Conservation (phyloP, 2,329 filamentous ascomycete species). For the Botryotinia calthae region DNA sequence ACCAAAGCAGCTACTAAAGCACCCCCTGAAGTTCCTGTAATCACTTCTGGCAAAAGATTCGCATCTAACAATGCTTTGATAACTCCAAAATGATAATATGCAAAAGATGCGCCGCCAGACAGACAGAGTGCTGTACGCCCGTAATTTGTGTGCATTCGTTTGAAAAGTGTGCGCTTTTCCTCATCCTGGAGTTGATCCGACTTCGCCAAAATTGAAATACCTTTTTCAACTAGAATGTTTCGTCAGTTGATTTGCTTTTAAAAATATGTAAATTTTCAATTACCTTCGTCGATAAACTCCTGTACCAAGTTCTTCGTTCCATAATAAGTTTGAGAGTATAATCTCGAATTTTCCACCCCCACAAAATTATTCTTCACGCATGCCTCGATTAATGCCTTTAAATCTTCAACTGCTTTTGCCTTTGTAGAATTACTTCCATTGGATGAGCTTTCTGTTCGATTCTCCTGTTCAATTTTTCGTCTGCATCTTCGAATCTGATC, state of each 20-base stretch:
- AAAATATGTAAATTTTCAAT: constrained; percentile 34
- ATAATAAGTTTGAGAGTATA: constrained; percentile 98
- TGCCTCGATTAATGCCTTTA: constrained; percentile 76
- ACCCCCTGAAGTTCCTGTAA: constrained; percentile 93
- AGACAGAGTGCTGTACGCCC: constrained; percentile 90
- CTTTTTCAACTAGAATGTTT: constrained; percentile 54
- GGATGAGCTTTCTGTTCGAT: constrained; percentile 44
- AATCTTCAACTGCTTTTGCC: constrained; percentile 65
- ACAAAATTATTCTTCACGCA: constrained; percentile 98
- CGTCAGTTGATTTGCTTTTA: constrained; percentile 19
- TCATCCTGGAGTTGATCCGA: constrained; percentile 66
- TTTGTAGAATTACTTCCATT: constrained; percentile 40
- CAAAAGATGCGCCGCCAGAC: constrained; percentile 89
- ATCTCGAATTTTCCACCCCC: constrained; percentile 84
- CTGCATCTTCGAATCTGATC: constrained; percentile 69
- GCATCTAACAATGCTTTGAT: constrained; percentile 86
- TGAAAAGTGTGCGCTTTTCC: constrained; percentile 79
- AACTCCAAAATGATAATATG: constrained; percentile 95
- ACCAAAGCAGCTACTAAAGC: constrained; percentile 85
- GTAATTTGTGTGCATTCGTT: constrained; percentile 84
- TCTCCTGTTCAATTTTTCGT: constrained; percentile 52
- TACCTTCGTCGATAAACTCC: constrained; percentile 80
- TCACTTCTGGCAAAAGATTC: constrained; percentile 82
- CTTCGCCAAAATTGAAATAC: constrained; percentile 64
- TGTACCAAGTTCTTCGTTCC: constrained; percentile 96